Base-by-base conservation (phyloP, 495 filamentous ascomycete species). In the Podospora anserina region DNA sequence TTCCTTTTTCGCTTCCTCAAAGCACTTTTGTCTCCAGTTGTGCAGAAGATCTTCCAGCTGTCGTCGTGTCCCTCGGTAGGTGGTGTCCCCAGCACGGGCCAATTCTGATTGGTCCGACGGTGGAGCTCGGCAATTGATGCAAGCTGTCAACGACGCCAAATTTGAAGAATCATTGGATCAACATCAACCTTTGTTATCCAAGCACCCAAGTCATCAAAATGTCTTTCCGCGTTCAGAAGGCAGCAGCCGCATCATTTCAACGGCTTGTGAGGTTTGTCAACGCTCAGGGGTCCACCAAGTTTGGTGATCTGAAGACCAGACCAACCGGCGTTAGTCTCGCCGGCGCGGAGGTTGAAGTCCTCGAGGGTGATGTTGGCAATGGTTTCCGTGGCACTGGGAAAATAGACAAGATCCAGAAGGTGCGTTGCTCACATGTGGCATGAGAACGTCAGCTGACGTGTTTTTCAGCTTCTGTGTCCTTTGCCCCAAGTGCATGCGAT, bases 401-500 rank as follows among this genome's bases (percentile, higher is more conserved):
- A 23, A 18, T 23, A 23, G 54, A 57, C 15, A 57, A 57, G 54
- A 57, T 57, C 5, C 54, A 57, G 54, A 57, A 57, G 54, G 54
- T 76, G 54, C 34, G 34, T 39, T 39, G 34, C 34, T 39, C 5
- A 39, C 6, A 39, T 11, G 23, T 23, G 23, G 1, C 34, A 39
- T 5, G 34, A 39, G 11, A 11, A 39, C 6, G 34, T 39, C 23
- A 39, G 34, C 34, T 39, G 5, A 39, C 3, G 0, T 11, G 11
- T 6, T 5, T 11, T 5, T 39, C 20, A 64, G 64, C 64, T 66
- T n/a, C 26, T 67, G 32, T 54, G 34, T 2, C 65, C 65, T 11
- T 18, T 67, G 13, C 57, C 65, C 39, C 53, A 27, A 20, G 65
- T 70, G 0, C 68, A 64, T 61, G 9, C 18, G 54, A 61, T 71